A percentile compares a stretch with the other conserved stretches of the same genome.
These are phyloP conservation scores for Fraxinus latifolia DNA, from an alignment of 305 asterid genomes.

Conservation along the genomic window DNA sequence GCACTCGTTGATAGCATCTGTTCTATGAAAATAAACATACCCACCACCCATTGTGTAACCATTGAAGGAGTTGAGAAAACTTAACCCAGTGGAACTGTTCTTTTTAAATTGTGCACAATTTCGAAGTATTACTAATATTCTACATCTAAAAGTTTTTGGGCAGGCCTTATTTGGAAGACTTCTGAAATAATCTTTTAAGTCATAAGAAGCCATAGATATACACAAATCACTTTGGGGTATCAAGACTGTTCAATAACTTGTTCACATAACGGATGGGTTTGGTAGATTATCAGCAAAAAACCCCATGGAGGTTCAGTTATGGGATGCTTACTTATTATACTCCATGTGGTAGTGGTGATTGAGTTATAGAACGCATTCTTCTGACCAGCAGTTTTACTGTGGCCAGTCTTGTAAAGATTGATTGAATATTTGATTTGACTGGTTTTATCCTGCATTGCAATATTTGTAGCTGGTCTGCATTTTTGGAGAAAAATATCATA, in stretches of 20 bases:
- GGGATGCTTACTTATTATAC: neutral
- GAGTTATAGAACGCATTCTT: slow-evolving; percentile 1
- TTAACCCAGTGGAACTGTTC: neutral
- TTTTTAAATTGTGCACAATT: neutral
- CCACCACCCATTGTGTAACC: neutral
- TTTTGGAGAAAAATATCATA: neutral
- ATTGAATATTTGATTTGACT: slow-evolving; percentile 1
- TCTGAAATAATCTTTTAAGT: neutral
- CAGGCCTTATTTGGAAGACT: neutral
- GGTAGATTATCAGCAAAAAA: neutral
- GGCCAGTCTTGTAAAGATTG: neutral
- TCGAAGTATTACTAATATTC: neutral
- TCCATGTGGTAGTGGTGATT: slow-evolving; percentile 13
- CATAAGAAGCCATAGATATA: neutral
- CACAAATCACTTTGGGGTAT: neutral
- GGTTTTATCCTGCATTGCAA: neutral
- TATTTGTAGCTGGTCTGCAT: neutral
- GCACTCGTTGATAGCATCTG: neutral
- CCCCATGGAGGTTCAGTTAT: slow-evolving; percentile 3
- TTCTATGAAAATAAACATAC: neutral
- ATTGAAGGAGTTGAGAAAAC: neutral
- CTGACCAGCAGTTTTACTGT: neutral
- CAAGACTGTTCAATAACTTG: slow-evolving; percentile 1
- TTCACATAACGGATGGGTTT: neutral
- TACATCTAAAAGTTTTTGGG: neutral